Conservation (phyloP, 805 yeast genomes). For the Nakazawaea pomicola region DNA sequence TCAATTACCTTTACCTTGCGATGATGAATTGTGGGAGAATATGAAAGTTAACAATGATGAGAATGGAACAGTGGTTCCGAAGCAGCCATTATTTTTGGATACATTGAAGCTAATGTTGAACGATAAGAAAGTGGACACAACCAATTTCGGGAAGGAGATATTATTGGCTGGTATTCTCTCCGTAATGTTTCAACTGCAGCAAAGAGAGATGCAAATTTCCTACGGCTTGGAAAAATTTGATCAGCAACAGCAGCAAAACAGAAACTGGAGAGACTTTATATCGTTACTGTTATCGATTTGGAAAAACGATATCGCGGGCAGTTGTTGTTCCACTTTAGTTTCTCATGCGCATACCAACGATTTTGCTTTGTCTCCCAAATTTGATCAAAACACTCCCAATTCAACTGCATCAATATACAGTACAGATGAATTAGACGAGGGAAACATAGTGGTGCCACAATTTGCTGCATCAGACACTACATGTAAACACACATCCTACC, state of each 20-base stretch:
- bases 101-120: slow-evolving; percentile 56
- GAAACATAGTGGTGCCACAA: slow-evolving; percentile 19
- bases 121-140: slow-evolving; percentile 40
- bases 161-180: slow-evolving; percentile 63
- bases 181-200: slow-evolving; percentile 68
- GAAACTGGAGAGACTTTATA: slow-evolving; percentile 67
- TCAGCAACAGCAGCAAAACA: slow-evolving; percentile 19
- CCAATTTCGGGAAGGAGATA: slow-evolving; percentile 62
- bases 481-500: slow-evolving; percentile 65
- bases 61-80: slow-evolving; percentile 18
- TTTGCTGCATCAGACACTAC: slow-evolving; percentile 37
- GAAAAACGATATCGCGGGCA: slow-evolving; percentile 41
- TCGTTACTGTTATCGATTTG: slow-evolving; percentile 69
- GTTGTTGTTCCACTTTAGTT: slow-evolving; percentile 27
- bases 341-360: slow-evolving; percentile 1
- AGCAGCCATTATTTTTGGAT: slow-evolving; percentile 43
- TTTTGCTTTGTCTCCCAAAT: background rate
- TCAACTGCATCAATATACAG: slow-evolving; percentile 8
- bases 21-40: slow-evolving; percentile 49
- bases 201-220: slow-evolving; percentile 58
- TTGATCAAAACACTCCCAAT: slow-evolving; percentile 4
- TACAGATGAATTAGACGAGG: slow-evolving; percentile 9
- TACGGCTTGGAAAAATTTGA: slow-evolving; percentile 36
- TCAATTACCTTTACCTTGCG: slow-evolving; percentile 52
- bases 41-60: slow-evolving; percentile 10